Conservation (phyloP, 1,284 basidiomycete species). For the Boletus albobrunnescens region DNA sequence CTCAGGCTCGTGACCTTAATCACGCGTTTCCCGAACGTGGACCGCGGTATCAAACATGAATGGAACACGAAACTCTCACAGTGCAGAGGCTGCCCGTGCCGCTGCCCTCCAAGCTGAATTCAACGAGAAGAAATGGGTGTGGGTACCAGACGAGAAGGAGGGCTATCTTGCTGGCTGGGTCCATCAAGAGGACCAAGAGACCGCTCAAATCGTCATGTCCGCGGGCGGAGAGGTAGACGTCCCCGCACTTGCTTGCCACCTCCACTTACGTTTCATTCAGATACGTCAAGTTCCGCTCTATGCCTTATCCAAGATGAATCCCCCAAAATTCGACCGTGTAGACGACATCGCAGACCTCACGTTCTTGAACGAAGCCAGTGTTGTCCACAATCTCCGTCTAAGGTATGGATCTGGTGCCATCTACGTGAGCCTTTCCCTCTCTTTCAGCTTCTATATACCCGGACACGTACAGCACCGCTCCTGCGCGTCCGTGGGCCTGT, state of each 20-base stretch:
- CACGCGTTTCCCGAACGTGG: constrained; percentile 14
- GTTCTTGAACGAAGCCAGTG: constrained; percentile 97
- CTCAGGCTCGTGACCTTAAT: constrained; percentile 2
- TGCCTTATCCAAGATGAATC: constrained; percentile 91
- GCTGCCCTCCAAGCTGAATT: constrained; percentile 93
- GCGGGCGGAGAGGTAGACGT: constrained; percentile 66
- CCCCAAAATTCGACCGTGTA: constrained; percentile 96
- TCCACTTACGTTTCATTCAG: constrained; percentile 38
- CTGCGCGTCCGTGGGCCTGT: constrained; percentile 1
- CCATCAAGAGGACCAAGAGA: constrained; percentile 75
- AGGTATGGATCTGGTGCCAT: constrained; percentile 92
- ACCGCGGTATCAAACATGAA: constrained; percentile 39
- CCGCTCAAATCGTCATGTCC: constrained; percentile 76
- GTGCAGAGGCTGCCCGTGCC: constrained; percentile 66
- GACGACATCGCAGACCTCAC: constrained; percentile 99
- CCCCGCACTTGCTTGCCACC: constrained; percentile 14
- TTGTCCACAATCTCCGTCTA: constrained; percentile 92
- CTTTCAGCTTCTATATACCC: constrained; percentile 1
- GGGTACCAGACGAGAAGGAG: constrained; percentile 86
- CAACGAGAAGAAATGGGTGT: constrained; percentile 97
- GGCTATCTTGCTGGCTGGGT: constrained; percentile 93
- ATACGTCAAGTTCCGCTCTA: constrained; percentile 74
- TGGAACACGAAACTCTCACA: constrained; percentile 53
- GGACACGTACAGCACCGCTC: background rate
- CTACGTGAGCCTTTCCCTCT: constrained; percentile 65